Conservation (phyloP, 768 basidiomycete species). For the Rhodotorula babjevae region DNA sequence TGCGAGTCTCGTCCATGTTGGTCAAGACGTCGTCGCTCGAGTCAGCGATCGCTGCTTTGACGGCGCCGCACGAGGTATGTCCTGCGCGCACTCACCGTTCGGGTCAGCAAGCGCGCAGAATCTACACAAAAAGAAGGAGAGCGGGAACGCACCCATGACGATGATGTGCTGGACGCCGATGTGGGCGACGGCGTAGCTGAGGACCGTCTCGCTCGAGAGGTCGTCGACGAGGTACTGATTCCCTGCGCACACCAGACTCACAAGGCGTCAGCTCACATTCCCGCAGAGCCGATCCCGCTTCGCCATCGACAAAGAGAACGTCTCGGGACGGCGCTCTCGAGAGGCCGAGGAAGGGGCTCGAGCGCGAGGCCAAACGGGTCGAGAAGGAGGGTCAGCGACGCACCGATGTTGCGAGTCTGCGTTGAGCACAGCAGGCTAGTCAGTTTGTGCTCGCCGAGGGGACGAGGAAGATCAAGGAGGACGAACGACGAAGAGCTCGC, state of each 20-base stretch:
- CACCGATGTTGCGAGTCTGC: constrained; percentile 30
- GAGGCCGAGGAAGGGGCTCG: too few relatives aligned
- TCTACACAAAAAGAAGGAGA: not conserved
- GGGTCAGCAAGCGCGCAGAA: not conserved
- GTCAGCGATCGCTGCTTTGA: constrained; percentile 11
- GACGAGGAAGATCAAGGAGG: too few relatives aligned
- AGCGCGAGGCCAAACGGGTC: not conserved
- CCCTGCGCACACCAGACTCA: not conserved
- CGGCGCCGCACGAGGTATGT: constrained; percentile 27
- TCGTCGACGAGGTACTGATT: constrained; percentile 27
- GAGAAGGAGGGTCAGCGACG: not conserved
- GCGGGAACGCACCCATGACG: constrained; percentile 3
- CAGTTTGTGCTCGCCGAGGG: too few relatives aligned
- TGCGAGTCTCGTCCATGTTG: constrained; percentile 22
- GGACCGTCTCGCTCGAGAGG: constrained; percentile 23
- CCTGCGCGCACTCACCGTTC: not conserved
- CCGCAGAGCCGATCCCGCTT: too few relatives aligned
- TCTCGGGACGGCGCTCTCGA: too few relatives aligned
- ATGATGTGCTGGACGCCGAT: constrained; percentile 24
- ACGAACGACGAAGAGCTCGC: constrained; percentile 26
- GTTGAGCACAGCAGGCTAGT: not conserved
- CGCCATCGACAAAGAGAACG: too few relatives aligned
- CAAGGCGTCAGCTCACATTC: too few relatives aligned
- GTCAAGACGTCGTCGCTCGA: not conserved
- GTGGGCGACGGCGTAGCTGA: constrained; percentile 21